These are phyloP conservation scores for Cladosporium austrohemisphaericum DNA, from an alignment of 2,329 filamentous ascomycete species.

Conservation along the genomic window DNA sequence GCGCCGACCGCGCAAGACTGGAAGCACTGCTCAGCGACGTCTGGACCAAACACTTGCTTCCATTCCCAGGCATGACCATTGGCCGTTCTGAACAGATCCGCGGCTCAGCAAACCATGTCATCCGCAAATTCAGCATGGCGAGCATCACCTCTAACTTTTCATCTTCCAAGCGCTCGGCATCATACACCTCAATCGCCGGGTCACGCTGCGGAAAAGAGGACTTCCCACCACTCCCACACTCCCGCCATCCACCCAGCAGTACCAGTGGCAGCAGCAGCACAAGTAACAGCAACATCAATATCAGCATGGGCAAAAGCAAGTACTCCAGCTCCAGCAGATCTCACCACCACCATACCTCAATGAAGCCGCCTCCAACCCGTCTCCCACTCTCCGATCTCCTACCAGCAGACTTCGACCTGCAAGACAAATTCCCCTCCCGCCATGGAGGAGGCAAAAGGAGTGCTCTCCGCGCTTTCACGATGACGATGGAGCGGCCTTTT, in stretches of 20 bases:
- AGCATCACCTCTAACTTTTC: slow-evolving; percentile 74
- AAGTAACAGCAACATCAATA: too few relatives aligned
- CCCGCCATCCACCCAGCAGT: background rate
- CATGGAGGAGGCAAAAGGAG: slow-evolving; percentile 27
- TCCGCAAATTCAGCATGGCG: slow-evolving; percentile 80
- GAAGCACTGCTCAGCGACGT: slow-evolving; percentile 72
- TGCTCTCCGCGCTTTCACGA: slow-evolving; percentile 29
- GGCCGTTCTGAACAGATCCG: slow-evolving; percentile 67
- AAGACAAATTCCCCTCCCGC: slow-evolving; percentile 16
- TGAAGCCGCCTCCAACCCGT: background rate
- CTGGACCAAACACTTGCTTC: slow-evolving; percentile 77
- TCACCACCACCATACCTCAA: background rate
- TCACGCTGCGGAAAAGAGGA: slow-evolving; percentile 28
- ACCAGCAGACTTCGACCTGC: slow-evolving; percentile 47
- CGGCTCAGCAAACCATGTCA: slow-evolving; percentile 77
- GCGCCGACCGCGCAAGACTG: slow-evolving; percentile 71
- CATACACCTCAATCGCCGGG: slow-evolving; percentile 43
- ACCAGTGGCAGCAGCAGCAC: background rate
- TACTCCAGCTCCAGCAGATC: background rate
- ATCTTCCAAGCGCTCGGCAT: slow-evolving; percentile 67
- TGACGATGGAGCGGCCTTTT: slow-evolving; percentile 35
- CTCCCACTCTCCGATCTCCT: slow-evolving; percentile 30
- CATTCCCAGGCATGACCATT: slow-evolving; percentile 75
- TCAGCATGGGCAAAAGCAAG: too few relatives aligned
- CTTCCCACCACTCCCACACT: slow-evolving; percentile 17